Evolutionary conservation across 331 rosid genomes (phyloP), one percentile per base, ranked within the genome.

Genomic region (Spiraea crenata): DNA sequence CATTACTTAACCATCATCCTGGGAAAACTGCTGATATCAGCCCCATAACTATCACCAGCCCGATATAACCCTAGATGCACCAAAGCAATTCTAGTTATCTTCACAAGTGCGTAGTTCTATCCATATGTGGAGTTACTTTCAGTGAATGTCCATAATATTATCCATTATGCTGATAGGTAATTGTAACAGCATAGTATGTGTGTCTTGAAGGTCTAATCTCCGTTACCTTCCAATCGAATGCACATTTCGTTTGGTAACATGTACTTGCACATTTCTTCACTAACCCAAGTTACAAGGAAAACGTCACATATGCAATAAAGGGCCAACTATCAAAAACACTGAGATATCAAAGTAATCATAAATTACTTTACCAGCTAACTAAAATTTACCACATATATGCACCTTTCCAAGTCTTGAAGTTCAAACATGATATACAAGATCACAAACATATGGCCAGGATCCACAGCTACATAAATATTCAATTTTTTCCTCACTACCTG

Each of bases 11-110:
- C 17, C 76, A 51, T 5, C 68, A 5, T 5, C 40, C 5, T 11
- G 39, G 34, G 57, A 59, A n/a, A 71, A 71, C 71, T 59, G 35
- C 25, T 59, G 12, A 59, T 15, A 15, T 59, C 45, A 74, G 59
- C 69, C 57, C 71, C 7, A 37, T 52, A 8, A 37, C 37, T 42
- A 41, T 8, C 25, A 20, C 39, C 13, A 54, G 44, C 4, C 7
- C 4, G 6, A 12, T 55, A 49, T 20, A 13, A 39, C 41, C 17
- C 3, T 10, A 38, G 40, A 39, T 39, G 49, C 50, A 68, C 38
- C 20, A 52, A 39, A 52, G 2, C 14, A 5, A 39, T 10, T 68
- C 16, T 39, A 52, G 9, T 52, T 67, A 47, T 7, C 16, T n/a
- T 31, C 35, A 4, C 46, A 34, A 45, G 54, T 45, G 45, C 54